These are phyloP conservation scores for Corylus avellana DNA, from an alignment of 306 rosid species.

Conservation along the genomic window DNA sequence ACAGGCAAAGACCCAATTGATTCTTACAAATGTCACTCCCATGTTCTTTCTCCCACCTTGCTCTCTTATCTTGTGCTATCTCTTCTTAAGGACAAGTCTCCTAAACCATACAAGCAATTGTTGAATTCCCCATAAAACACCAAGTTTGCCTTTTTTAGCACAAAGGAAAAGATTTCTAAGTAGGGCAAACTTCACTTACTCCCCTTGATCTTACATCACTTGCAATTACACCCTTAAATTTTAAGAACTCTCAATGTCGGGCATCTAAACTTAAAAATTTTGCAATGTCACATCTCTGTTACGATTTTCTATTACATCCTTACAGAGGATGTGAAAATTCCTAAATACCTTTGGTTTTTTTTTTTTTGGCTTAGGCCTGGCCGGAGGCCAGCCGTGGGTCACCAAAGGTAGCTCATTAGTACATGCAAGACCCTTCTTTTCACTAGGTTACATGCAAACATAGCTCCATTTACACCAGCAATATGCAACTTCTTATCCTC, in stretches of 20 bases:
- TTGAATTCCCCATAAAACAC: not conserved
- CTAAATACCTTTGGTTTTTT: too few species aligned
- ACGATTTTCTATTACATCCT: too few species aligned
- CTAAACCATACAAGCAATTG: not conserved
- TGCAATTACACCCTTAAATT: too few species aligned
- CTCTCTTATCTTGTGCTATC: not conserved
- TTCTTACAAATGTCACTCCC: not conserved
- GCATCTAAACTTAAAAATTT: too few species aligned
- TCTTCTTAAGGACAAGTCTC: not conserved
- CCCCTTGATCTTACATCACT: too few species aligned
- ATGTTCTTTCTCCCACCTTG: not conserved
- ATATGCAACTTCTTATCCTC: slow-evolving; percentile 26
- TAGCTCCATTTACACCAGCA: slow-evolving; percentile 79
- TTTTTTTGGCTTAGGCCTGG: too few species aligned
- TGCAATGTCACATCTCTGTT: too few species aligned
- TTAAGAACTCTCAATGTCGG: too few species aligned
- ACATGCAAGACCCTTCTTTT: slow-evolving; percentile 46
- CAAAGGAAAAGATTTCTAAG: not conserved
- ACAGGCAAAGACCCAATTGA: not conserved
- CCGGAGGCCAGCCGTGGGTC: too few species aligned
- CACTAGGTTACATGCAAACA: slow-evolving; percentile 73
- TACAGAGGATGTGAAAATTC: too few species aligned
- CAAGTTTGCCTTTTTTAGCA: not conserved
- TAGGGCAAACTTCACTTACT: too few species aligned
- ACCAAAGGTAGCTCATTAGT: slow-evolving; percentile 46